phyloP scores from a whole-genome alignment of 2,329 filamentous ascomycete genomes.

The Ceratocystis smalleyi region DNA sequence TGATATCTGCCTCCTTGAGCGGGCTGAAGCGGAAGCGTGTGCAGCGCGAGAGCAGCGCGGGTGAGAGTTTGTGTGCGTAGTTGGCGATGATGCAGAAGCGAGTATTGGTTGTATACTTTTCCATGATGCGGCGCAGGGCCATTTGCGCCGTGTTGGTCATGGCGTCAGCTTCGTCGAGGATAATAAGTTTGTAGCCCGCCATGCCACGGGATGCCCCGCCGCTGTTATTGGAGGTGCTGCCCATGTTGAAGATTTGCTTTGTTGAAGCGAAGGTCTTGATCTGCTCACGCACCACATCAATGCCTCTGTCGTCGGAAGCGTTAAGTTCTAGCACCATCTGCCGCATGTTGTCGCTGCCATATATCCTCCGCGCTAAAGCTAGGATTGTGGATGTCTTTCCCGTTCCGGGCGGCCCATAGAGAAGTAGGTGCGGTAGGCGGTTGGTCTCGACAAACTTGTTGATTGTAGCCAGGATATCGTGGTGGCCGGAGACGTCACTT shows the following conservation, averaged over 20 bases:
- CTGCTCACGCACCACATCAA: conserved; percentile 94
- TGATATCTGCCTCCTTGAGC: conserved; percentile 75
- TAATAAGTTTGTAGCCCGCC: conserved; percentile 83
- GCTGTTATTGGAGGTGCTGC: conserved; percentile 33
- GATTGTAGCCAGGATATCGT: conserved; percentile 93
- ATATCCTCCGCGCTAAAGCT: conserved; percentile 82
- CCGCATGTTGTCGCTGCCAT: conserved; percentile 78
- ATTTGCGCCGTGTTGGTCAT: conserved; percentile 99
- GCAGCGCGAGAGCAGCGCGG: conserved; percentile 79
- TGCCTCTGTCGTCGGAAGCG: conserved; percentile 90
- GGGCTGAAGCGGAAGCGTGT: conserved; percentile 92
- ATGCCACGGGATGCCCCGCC: conserved; percentile 28
- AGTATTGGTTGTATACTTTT: conserved; percentile 96
- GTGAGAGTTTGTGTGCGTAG: conserved; percentile 94
- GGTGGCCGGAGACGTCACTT: conserved; percentile 85
- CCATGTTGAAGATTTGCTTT: conserved; percentile 78
- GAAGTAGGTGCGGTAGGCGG: conserved; percentile 81
- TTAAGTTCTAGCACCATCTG: conserved; percentile 99
- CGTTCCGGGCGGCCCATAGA: conserved; percentile 91
- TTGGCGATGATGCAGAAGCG: conserved; percentile 98
- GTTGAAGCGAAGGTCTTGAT: conserved; percentile 99
- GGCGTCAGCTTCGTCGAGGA: conserved; percentile 95
- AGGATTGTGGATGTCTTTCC: conserved; percentile 96
- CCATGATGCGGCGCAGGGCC: conserved; percentile 93
- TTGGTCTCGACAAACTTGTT: conserved; percentile 96